These are phyloP conservation scores for Chalciporus piperatus DNA, from an alignment of 768 basidiomycete genomes.

Conservation along the genomic window DNA sequence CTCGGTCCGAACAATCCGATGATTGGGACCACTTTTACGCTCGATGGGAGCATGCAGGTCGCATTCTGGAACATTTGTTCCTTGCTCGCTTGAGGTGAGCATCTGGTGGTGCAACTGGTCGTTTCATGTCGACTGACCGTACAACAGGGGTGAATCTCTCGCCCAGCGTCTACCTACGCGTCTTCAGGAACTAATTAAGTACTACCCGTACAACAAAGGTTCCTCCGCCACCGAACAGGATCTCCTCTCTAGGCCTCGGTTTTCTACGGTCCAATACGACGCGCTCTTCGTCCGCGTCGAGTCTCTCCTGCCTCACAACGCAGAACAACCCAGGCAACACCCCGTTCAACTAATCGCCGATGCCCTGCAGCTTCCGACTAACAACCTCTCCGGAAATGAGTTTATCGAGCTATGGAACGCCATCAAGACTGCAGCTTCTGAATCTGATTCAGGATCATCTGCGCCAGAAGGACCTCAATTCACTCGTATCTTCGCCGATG, in stretches of 20 bases:
- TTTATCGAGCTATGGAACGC: conserved; percentile 50
- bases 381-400: conserved; percentile 35
- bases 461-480: conserved; percentile 38
- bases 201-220: conserved; percentile 58
- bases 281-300: conserved; percentile 69
- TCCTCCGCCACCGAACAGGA: conserved; percentile 33
- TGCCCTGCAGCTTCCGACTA: conserved; percentile 47
- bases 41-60: conserved; percentile 71
- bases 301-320: conserved; percentile 42
- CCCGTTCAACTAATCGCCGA: conserved; percentile 61
- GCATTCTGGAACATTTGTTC: conserved; percentile 76
- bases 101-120: not conserved
- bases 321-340: conserved; percentile 42
- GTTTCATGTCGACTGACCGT: conserved; percentile 3
- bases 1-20: conserved; percentile 47
- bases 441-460: conserved; percentile 22
- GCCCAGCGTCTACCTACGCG: conserved; percentile 62
- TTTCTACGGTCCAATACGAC: conserved; percentile 62
- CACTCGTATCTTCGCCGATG: conserved; percentile 62
- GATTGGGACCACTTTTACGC: conserved; percentile 66
- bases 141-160: conserved; percentile 54
- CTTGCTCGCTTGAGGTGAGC: conserved; percentile 66
- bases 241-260: conserved; percentile 60
- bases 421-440: conserved; percentile 43
- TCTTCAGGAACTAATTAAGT: conserved; percentile 63